A percentile compares a stretch with the other conserved stretches of the same genome.
These are phyloP conservation scores for Nakaseomyces delphensis DNA, from an alignment of 1,139 yeast species.

Conservation along the genomic window DNA sequence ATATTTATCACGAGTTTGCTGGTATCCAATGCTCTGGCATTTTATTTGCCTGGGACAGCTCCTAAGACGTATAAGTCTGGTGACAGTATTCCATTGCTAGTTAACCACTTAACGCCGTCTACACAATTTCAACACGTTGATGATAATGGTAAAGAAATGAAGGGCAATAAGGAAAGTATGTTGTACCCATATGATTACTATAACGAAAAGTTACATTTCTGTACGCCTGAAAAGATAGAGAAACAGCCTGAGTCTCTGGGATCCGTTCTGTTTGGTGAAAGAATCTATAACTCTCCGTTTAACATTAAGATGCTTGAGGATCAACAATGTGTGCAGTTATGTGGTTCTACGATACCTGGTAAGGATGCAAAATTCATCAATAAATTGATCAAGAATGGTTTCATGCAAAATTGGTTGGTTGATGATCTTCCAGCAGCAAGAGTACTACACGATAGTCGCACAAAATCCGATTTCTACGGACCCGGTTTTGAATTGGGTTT, in stretches of 20 bases:
- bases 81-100: slow-evolving; percentile 67
- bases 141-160: slow-evolving; percentile 34
- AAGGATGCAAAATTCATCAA: slow-evolving; percentile 67
- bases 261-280: slow-evolving; percentile 86
- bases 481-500: slow-evolving; percentile 78
- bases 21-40: slow-evolving; percentile 37
- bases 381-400: slow-evolving; percentile 71
- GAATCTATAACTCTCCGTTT: slow-evolving; percentile 89
- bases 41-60: slow-evolving; percentile 91
- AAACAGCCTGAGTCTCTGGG: slow-evolving; percentile 89
- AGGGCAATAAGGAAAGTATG: slow-evolving; percentile 38
- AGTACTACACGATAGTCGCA: slow-evolving; percentile 44
- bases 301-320: slow-evolving; percentile 69
- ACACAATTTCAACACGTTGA: slow-evolving; percentile 37
- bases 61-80: slow-evolving; percentile 77
- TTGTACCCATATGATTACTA: slow-evolving; percentile 80
- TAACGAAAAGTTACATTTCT: slow-evolving; percentile 73
- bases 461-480: slow-evolving; percentile 57
- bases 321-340: slow-evolving; percentile 54
- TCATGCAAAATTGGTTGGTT: slow-evolving; percentile 82
- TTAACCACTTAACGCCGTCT: slow-evolving; percentile 84
- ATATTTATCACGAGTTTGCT: background rate
- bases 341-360: slow-evolving; percentile 50
- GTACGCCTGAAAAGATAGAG: slow-evolving; percentile 52
- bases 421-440: slow-evolving; percentile 93